phyloP scores from a whole-genome alignment of 768 basidiomycete species.

The Kwoniella bestiolae region DNA sequence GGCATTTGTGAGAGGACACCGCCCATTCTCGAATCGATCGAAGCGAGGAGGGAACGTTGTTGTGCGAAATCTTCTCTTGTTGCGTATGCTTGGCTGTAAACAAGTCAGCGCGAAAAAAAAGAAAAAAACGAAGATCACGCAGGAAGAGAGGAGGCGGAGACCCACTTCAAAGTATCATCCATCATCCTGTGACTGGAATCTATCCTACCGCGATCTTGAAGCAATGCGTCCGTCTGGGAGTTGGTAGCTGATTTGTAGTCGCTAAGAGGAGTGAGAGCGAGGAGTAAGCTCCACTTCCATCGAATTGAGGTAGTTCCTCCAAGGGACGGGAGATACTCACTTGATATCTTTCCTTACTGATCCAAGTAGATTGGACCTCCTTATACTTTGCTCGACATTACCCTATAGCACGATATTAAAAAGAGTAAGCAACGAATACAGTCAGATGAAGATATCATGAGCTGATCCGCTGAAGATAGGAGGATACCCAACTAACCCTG shows the following conservation, averaged over 20 bases:
- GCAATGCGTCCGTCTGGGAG: conserved; percentile 74
- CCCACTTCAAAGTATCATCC: conserved; percentile 85
- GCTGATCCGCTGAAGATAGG: neutral
- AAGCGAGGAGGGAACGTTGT: conserved; percentile 73
- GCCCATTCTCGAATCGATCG: conserved; percentile 82
- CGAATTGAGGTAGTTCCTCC: too few species aligned
- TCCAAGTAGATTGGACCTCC: conserved; percentile 82
- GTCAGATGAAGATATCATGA: neutral
- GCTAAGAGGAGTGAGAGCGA: too few species aligned
- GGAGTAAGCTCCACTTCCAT: too few species aligned
- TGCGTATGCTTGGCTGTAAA: conserved; percentile 87
- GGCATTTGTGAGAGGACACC: conserved; percentile 84
- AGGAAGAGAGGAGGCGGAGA: too few species aligned
- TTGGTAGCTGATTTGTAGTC: conserved; percentile 75
- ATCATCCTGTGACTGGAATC: conserved; percentile 95
- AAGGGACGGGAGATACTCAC: too few species aligned
- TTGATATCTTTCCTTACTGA: conserved; percentile 96
- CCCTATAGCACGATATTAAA: conserved; percentile 59
- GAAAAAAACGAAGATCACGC: neutral
- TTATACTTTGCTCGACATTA: conserved; percentile 79
- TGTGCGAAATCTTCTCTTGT: conserved; percentile 88
- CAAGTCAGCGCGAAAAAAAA: neutral
- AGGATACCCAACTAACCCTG: conserved; percentile 64
- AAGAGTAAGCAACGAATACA: neutral
- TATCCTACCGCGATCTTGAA: conserved; percentile 84